Percentiles rank a stretch among this genome's conserved stretches.
phyloP scores from a whole-genome alignment of 2,329 filamentous ascomycete genomes.

The Pseudogymnoascus sp. region DNA sequence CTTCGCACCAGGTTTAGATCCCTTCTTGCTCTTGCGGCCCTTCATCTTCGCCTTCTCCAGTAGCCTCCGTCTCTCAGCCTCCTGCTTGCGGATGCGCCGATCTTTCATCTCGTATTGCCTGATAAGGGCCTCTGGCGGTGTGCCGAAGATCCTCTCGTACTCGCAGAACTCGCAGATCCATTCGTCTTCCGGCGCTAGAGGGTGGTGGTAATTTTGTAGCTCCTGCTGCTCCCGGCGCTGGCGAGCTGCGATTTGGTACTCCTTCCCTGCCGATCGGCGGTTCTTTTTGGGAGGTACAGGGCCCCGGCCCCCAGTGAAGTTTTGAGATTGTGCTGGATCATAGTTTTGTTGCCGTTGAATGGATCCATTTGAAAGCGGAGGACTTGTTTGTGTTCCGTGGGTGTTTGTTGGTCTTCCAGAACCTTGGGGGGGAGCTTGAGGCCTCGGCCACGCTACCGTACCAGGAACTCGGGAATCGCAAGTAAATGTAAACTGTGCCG shows the following conservation, averaged over 20 bases:
- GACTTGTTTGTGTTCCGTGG: conserved; percentile 29
- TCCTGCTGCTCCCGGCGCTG: conserved; percentile 71
- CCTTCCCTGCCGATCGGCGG: conserved; percentile 58
- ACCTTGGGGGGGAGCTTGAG: conserved; percentile 21
- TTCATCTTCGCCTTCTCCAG: conserved; percentile 94
- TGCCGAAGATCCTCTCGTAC: conserved; percentile 92
- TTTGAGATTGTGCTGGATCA: conserved; percentile 15
- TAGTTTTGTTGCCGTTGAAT: not conserved
- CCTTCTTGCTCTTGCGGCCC: conserved; percentile 81
- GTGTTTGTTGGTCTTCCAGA: conserved; percentile 23
- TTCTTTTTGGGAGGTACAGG: conserved; percentile 48
- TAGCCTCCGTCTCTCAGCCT: conserved; percentile 77
- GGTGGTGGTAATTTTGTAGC: conserved; percentile 67
- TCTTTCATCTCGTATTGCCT: conserved; percentile 93
- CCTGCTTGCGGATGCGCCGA: conserved; percentile 69
- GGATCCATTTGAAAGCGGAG: conserved; percentile 13
- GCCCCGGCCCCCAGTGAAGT: not conserved
- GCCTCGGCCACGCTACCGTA: conserved; percentile 65
- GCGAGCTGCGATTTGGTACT: conserved; percentile 67
- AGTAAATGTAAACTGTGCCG: conserved; percentile 92
- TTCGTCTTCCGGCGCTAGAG: conserved; percentile 62
- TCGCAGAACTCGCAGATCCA: conserved; percentile 99
- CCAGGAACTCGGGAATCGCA: conserved; percentile 85
- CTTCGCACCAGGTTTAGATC: conserved; percentile 48
- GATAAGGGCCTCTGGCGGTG: conserved; percentile 74